Conservation (phyloP, 345 rosid genomes). For the Sonneratia caseolaris region DNA sequence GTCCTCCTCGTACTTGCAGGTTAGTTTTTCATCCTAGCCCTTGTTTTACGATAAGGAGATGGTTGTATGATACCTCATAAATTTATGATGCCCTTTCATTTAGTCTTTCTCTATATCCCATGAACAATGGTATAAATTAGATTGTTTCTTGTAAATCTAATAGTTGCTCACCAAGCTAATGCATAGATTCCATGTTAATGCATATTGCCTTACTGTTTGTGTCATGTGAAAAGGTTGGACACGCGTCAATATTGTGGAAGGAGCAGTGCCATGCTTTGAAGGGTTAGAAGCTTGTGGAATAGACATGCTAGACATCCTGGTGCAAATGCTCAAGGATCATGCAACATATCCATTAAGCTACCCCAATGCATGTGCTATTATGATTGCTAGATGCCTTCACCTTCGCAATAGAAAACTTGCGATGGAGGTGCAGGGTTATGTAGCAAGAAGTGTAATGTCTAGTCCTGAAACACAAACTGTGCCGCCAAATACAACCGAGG, state of each 20-base stretch:
- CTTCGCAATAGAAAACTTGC: background rate
- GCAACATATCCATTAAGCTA: background rate
- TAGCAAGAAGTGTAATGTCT: background rate
- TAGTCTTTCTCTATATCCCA: too few relatives aligned
- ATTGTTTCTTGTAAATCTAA: too few relatives aligned
- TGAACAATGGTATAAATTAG: too few relatives aligned
- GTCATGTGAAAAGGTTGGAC: background rate
- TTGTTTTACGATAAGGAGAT: too few relatives aligned
- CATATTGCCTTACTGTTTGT: background rate
- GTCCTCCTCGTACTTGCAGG: too few relatives aligned
- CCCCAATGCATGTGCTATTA: conserved; percentile 6
- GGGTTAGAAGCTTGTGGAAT: background rate
- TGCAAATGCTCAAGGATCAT: background rate
- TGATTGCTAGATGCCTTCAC: too few relatives aligned
- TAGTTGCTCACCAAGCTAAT: too few relatives aligned
- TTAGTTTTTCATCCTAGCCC: too few relatives aligned
- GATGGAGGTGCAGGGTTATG: background rate
- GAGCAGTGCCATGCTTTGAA: background rate
- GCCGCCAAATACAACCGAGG: background rate
- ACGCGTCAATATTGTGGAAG: background rate
- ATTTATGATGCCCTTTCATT: too few relatives aligned
- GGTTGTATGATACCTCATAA: too few relatives aligned
- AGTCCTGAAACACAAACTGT: background rate
- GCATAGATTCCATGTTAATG: too few relatives aligned
- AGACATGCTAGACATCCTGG: background rate